A percentile compares a stretch with the other conserved stretches of the same genome.
phyloP scores from a whole-genome alignment of 2,329 filamentous ascomycete species.

The Chalaropsis ovoidea region DNA sequence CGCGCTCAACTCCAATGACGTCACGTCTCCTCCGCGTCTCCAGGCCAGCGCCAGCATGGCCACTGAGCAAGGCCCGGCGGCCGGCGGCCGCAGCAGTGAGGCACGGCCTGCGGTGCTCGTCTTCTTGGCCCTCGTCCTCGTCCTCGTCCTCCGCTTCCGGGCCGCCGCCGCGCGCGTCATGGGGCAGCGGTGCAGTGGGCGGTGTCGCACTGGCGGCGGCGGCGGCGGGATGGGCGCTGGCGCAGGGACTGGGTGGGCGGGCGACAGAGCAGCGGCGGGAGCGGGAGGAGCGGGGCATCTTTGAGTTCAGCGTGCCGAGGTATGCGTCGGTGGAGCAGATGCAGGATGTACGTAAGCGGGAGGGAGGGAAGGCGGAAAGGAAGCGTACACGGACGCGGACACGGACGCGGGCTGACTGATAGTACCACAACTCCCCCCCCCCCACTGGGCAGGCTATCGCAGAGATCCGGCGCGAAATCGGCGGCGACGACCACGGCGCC shows the following conservation, averaged over 20 bases:
- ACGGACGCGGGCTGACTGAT: background rate
- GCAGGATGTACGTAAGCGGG: slow-evolving; percentile 27
- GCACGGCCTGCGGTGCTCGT: no score
- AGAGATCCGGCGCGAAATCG: slow-evolving; percentile 43
- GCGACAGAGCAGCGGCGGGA: background rate
- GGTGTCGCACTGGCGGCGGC: background rate
- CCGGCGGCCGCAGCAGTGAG: no score
- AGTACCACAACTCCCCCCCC: no score
- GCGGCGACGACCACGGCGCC: slow-evolving; percentile 47
- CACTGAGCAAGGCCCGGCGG: no score
- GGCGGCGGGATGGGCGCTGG: slow-evolving; percentile 3
- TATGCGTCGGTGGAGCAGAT: slow-evolving; percentile 35
- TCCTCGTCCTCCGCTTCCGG: no score
- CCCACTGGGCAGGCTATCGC: slow-evolving; percentile 47
- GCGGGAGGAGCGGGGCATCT: slow-evolving; percentile 1
- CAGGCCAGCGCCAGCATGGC: no score
- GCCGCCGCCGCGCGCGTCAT: background rate
- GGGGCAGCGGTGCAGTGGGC: background rate
- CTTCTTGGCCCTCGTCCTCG: no score
- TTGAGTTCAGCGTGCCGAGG: slow-evolving; percentile 25
- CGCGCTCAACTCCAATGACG: no score
- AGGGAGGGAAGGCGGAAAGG: background rate
- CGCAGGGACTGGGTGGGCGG: background rate
- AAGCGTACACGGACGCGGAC: background rate
- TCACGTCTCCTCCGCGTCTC: no score